phyloP scores from a whole-genome alignment of 2,329 filamentous ascomycete genomes.

The Sclerotinia trifoliorum region DNA sequence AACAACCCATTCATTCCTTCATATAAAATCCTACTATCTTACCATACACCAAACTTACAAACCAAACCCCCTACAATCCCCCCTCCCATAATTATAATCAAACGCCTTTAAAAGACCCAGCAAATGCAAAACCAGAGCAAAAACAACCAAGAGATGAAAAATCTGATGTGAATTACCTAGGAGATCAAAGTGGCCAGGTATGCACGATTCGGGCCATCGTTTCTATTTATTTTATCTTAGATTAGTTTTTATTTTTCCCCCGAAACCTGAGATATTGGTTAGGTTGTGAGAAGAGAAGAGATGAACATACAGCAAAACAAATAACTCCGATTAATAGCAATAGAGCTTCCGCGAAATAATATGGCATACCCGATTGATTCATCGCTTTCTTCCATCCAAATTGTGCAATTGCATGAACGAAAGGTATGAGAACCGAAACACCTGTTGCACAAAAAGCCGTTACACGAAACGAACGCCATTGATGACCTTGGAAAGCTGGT shows the following conservation, averaged over 20 bases:
- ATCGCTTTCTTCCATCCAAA: slow-evolving; percentile 26
- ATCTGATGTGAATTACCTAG: slow-evolving; percentile 32
- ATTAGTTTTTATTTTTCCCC: neutral
- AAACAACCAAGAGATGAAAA: slow-evolving; percentile 31
- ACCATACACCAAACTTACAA: neutral
- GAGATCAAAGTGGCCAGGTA: slow-evolving; percentile 32
- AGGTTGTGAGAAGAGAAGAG: no score
- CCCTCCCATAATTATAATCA: slow-evolving; percentile 19
- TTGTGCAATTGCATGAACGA: slow-evolving; percentile 28
- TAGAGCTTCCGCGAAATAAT: slow-evolving; percentile 28
- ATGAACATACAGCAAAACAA: slow-evolving; percentile 23
- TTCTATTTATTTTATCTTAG: slow-evolving; percentile 5
- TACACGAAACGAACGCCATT: slow-evolving; percentile 30
- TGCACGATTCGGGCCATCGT: slow-evolving; percentile 28
- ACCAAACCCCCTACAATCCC: neutral
- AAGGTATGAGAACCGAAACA: slow-evolving; percentile 30
- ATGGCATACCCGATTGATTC: slow-evolving; percentile 29
- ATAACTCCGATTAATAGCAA: slow-evolving; percentile 24
- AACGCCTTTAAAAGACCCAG: slow-evolving; percentile 17
- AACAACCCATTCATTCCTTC: no score
- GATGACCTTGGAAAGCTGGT: slow-evolving; percentile 30
- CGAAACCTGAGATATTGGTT: neutral
- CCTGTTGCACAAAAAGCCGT: slow-evolving; percentile 30
- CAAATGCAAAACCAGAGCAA: slow-evolving; percentile 26
- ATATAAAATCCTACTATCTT: no score